A percentile compares a stretch with the other conserved stretches of the same genome.
These are phyloP conservation scores for Gamsiella multidivaricata DNA, from an alignment of 192 early-diverging fungal genomes.

Conservation along the genomic window DNA sequence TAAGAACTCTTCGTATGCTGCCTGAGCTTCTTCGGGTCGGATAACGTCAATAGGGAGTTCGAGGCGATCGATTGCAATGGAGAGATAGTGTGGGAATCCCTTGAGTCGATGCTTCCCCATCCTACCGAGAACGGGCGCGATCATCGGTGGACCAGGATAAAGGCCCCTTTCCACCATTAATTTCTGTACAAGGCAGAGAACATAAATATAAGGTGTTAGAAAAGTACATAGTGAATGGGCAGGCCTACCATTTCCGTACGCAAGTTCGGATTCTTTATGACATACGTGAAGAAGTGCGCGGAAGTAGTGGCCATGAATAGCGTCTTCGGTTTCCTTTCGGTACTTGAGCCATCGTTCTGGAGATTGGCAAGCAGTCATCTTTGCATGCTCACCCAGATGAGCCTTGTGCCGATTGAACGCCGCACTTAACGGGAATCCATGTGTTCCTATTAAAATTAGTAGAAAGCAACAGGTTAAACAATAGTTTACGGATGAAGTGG, in stretches of 20 bases:
- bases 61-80: constrained; percentile 71
- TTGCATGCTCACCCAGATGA: constrained; percentile 67
- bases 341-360: constrained; percentile 78
- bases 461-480: not conserved
- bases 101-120: constrained; percentile 64
- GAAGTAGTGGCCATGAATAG: constrained; percentile 77
- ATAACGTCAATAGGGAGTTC: constrained; percentile 48
- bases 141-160: constrained; percentile 44
- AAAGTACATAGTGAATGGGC: too few relatives aligned
- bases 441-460: constrained; percentile 1
- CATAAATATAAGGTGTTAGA: not conserved
- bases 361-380: constrained; percentile 85
- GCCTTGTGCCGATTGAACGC: constrained; percentile 34
- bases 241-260: too few relatives aligned
- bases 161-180: constrained; percentile 69
- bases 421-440: constrained; percentile 58
- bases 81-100: constrained; percentile 65
- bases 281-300: constrained; percentile 79
- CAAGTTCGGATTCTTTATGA: too few relatives aligned
- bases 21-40: constrained; percentile 54
- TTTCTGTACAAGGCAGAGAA: constrained; percentile 53
- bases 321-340: constrained; percentile 62
- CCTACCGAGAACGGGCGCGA: constrained; percentile 68
- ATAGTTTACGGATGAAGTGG: not conserved
- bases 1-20: constrained; percentile 48